Evolutionary conservation across 192 early-diverging fungal genomes (phyloP), one percentile per base, ranked within the genome.

Genomic region (Podila epigama): DNA sequence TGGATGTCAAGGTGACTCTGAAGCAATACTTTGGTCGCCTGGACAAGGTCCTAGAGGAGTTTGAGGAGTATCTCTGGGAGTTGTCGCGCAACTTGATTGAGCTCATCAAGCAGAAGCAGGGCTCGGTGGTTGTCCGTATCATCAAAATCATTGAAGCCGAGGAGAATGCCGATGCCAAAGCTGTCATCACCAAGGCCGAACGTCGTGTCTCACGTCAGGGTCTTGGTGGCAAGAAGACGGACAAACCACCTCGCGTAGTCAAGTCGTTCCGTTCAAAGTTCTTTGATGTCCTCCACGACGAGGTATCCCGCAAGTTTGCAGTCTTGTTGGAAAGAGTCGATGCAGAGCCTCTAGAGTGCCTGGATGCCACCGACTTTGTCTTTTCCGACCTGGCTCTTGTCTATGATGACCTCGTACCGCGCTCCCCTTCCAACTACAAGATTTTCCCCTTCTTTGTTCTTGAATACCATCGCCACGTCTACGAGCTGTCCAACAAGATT

Each of bases 91-190:
- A 91, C 63, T 86, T 95, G 51, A 88, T 96, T 36, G 90, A 93
- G 4, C 81, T 99, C 58, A 90, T 92, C 3, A 89, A 89, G 75
- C 82, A 83, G 32, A 87, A 84, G 18, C 85, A 92, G 37, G 82
- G 85, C 1, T 84, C 92, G 1, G 82, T 90, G 11, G 86, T 99
- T n/a, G 92, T 99, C 8, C 87, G 92, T 44, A 59, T 99, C 35
- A 90, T 95, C 66, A 99, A 99, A 66, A 91, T 98, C 28, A 92
- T 99, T 54, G 98, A 99, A 78, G 80, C 79, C 16, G 98, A 99
- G 73, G 98, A 99, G 79, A 79, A 82, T 10, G 91, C 92, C 2
- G 98, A 99, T 82, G 92, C 94, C 68, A 81, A 91, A 39, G 88
- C 88, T 0, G 66, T 77, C 29, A 48, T 61, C 40, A 71, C 83